These are phyloP conservation scores for Emericellopsis terricola DNA, from an alignment of 495 filamentous ascomycete species.

Conservation along the genomic window DNA sequence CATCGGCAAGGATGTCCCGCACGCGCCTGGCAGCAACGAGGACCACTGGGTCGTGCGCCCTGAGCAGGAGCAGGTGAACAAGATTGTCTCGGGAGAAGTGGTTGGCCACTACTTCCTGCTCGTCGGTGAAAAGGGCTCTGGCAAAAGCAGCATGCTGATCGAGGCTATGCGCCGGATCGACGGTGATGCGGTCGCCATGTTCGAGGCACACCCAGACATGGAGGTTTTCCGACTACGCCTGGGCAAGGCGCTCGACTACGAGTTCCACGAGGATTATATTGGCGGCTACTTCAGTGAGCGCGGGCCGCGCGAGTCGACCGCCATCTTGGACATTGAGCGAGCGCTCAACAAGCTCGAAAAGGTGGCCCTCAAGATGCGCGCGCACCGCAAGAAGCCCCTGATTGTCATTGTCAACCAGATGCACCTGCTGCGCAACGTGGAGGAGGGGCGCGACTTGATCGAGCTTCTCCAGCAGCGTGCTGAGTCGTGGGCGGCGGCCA, in stretches of 20 bases:
- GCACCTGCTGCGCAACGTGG: slow-evolving; percentile 78
- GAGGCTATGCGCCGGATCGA: slow-evolving; percentile 84
- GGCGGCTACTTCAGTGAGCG: slow-evolving; percentile 87
- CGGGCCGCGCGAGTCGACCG: slow-evolving; percentile 78
- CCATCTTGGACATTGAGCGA: slow-evolving; percentile 83
- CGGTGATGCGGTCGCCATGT: slow-evolving; percentile 75
- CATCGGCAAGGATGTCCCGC: slow-evolving; percentile 35
- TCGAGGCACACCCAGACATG: slow-evolving; percentile 86
- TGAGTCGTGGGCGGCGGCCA: slow-evolving; percentile 85
- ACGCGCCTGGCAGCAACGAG: slow-evolving; percentile 28
- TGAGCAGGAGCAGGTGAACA: slow-evolving; percentile 64
- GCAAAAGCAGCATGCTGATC: slow-evolving; percentile 88
- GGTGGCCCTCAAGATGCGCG: slow-evolving; percentile 56
- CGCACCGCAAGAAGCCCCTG: slow-evolving; percentile 42
- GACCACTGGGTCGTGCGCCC: slow-evolving; percentile 67
- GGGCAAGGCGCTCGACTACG: slow-evolving; percentile 86
- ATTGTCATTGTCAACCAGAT: slow-evolving; percentile 82
- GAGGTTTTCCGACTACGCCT: slow-evolving; percentile 89
- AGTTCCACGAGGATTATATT: slow-evolving; percentile 82
- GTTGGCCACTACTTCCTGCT: slow-evolving; percentile 77
- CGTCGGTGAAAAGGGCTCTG: slow-evolving; percentile 92
- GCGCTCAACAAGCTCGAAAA: slow-evolving; percentile 97
- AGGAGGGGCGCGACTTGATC: slow-evolving; percentile 75
- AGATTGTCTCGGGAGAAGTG: slow-evolving; percentile 49
- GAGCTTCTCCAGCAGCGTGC: slow-evolving; percentile 92